Evolutionary conservation across 1,284 basidiomycete genomes (phyloP).

Genomic region (Papiliotrema laurentii): DNA sequence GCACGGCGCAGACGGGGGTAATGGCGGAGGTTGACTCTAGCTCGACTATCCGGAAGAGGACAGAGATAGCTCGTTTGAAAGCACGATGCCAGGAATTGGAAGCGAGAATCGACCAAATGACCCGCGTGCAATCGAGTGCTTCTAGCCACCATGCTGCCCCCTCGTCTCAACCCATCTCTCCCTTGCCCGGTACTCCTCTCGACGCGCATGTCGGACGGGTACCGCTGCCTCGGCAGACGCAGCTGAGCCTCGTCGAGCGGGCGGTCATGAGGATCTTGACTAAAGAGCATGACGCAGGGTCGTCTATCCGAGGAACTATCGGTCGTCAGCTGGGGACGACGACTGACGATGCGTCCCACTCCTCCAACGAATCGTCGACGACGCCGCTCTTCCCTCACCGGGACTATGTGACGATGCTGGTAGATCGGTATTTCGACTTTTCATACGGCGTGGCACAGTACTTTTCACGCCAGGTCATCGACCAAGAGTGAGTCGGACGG

Average conservation of each 20-base stretch:
- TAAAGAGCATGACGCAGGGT: background rate
- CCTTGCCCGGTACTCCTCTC: background rate
- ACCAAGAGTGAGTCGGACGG: background rate
- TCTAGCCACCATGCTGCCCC: background rate
- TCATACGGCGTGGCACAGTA: background rate
- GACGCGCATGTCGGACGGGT: background rate
- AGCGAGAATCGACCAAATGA: background rate
- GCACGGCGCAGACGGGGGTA: background rate
- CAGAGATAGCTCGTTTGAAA: background rate
- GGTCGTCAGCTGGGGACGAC: background rate
- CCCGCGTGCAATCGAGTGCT: background rate
- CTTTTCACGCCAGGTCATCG: background rate
- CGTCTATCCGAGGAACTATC: background rate
- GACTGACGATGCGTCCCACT: background rate
- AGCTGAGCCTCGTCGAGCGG: background rate
- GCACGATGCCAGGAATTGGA: conserved; percentile 1
- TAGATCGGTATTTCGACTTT: background rate
- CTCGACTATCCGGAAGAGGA: background rate
- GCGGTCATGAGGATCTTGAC: background rate
- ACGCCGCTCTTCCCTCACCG: background rate
- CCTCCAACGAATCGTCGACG: background rate
- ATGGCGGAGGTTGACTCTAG: background rate
- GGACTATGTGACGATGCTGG: background rate
- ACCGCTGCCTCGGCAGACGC: too few relatives aligned
- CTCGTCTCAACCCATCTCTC: background rate